phyloP scores from a whole-genome alignment of 345 rosid species.

The Camelina sativa region DNA sequence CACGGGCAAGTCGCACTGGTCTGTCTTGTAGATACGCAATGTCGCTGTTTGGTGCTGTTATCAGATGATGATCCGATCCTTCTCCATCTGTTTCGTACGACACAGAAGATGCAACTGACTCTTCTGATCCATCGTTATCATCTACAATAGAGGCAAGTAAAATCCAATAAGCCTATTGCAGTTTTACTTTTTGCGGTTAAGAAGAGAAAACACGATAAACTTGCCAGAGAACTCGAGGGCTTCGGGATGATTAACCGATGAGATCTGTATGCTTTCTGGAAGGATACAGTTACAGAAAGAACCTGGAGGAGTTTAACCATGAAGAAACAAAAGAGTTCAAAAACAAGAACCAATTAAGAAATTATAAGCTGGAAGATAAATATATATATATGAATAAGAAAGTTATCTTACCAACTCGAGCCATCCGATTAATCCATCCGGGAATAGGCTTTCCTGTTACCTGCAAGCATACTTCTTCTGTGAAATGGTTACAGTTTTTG shows the following conservation, averaged over 20 bases:
- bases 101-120: constrained; percentile 60
- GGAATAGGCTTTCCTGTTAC: constrained; percentile 90
- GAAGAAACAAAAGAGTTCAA: background rate
- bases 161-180: background rate
- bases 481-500: constrained; percentile 96
- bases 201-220: background rate
- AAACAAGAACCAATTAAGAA: constrained; percentile 6
- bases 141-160: constrained; percentile 18
- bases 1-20: constrained; percentile 68
- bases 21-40: constrained; percentile 68
- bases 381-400: constrained; percentile 2
- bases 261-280: constrained; percentile 83
- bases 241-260: constrained; percentile 79
- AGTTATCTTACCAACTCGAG: constrained; percentile 70
- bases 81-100: constrained; percentile 67
- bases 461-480: constrained; percentile 74
- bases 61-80: constrained; percentile 74
- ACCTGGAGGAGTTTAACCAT: constrained; percentile 54
- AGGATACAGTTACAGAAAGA: constrained; percentile 92
- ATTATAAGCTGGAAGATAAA: background rate
- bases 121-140: constrained; percentile 65
- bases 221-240: constrained; percentile 72
- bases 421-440: constrained; percentile 96
- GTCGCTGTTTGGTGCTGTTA: constrained; percentile 67
- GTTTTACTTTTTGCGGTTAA: background rate